Evolutionary conservation across 495 filamentous ascomycete species (phyloP).

Genomic region (Aspergillus bertholletiae): DNA sequence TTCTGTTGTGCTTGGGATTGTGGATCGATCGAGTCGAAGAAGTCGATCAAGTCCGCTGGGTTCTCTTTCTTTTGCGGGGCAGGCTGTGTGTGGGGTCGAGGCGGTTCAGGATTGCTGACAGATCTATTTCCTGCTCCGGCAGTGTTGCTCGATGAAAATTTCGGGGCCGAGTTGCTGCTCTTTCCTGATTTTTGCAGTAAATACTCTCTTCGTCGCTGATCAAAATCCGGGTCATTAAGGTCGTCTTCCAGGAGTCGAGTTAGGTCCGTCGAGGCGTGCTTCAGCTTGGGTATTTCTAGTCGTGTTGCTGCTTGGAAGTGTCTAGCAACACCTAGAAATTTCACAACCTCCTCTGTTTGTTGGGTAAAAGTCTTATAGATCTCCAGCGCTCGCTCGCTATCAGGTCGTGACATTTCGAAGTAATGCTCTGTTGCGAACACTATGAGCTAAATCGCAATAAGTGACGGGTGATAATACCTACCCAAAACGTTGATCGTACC

Average conservation of each 20-base stretch:
- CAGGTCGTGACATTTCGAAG: conserved; percentile 94
- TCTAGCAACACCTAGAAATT: conserved; percentile 81
- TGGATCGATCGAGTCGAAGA: conserved; percentile 97
- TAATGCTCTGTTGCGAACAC: conserved; percentile 68
- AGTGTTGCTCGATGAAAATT: conserved; percentile 22
- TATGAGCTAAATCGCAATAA: background rate
- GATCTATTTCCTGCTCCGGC: conserved; percentile 16
- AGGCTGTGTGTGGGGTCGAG: conserved; percentile 25
- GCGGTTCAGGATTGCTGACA: conserved; percentile 15
- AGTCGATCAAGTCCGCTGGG: conserved; percentile 88
- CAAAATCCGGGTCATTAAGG: conserved; percentile 92
- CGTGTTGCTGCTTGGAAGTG: conserved; percentile 88
- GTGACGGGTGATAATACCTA: conserved; percentile 35
- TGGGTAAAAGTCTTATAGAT: conserved; percentile 93
- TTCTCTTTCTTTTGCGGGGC: conserved; percentile 46
- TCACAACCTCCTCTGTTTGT: conserved; percentile 89
- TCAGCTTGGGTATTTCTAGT: conserved; percentile 93
- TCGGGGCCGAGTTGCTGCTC: conserved; percentile 30
- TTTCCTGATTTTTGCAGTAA: conserved; percentile 81
- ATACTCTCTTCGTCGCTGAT: conserved; percentile 89
- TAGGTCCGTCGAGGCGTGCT: conserved; percentile 91
- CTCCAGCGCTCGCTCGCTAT: conserved; percentile 85
- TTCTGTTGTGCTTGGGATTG: conserved; percentile 54
- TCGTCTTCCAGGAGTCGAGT: conserved; percentile 91
- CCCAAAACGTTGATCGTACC: conserved; percentile 96